Evolutionary conservation across 805 yeast species (phyloP).

Genomic region (Myxozyma vanderwaltii): DNA sequence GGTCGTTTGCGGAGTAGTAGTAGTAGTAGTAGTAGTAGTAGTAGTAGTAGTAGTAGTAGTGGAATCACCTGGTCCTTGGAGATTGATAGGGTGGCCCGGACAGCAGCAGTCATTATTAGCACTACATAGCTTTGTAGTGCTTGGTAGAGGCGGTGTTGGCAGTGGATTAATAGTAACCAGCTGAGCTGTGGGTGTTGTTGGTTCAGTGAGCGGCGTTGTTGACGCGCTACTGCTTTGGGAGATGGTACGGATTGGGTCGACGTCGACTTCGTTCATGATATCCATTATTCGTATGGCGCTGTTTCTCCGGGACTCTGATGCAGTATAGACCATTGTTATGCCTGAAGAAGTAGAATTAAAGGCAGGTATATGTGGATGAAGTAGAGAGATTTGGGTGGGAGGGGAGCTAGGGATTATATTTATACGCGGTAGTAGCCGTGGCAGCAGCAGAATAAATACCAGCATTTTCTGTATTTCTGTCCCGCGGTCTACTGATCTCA

Average conservation of each 20-base stretch:
- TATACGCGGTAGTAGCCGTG: too few species aligned
- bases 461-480: not conserved
- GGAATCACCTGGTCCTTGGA: not conserved
- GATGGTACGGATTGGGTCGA: not conserved
- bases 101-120: not conserved
- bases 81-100: not conserved
- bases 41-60: not conserved
- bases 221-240: not conserved
- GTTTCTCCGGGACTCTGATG: not conserved
- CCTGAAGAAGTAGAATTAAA: too few species aligned
- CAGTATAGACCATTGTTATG: too few species aligned
- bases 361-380: too few species aligned
- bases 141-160: not conserved
- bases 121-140: not conserved
- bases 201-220: not conserved
- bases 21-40: not conserved
- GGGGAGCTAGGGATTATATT: too few species aligned
- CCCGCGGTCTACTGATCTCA: not conserved
- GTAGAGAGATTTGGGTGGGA: too few species aligned
- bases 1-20: not conserved
- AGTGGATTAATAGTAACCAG: not conserved
- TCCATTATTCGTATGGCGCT: not conserved
- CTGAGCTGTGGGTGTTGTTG: not conserved
- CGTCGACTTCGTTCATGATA: not conserved
- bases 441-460: too few species aligned